Evolutionary conservation across 352 stramenopile genomes (phyloP).

Genomic region (Globisporangium camurandrum): DNA sequence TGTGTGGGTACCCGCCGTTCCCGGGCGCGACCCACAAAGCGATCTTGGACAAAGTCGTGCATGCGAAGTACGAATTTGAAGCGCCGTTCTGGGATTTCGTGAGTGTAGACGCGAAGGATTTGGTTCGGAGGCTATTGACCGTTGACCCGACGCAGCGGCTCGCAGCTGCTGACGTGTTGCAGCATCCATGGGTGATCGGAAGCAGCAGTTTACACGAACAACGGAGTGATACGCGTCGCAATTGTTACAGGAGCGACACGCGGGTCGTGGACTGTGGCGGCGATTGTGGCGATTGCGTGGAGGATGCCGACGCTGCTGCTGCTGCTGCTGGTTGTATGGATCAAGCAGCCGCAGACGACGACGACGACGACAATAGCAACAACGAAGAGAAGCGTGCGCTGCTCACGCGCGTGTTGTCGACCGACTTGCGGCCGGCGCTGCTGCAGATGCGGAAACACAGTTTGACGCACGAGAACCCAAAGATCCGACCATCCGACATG

Average conservation of each 20-base stretch:
- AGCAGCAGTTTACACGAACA: too few species aligned
- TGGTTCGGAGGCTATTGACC: conserved; percentile 90
- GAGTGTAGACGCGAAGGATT: conserved; percentile 90
- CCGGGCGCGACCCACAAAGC: conserved; percentile 58
- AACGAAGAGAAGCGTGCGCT: conserved; percentile 17
- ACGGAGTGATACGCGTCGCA: too few species aligned
- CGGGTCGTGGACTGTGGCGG: too few species aligned
- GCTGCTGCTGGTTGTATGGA: too few species aligned
- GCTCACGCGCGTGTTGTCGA: conserved; percentile 30
- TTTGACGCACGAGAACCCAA: conserved; percentile 52
- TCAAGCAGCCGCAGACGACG: background rate
- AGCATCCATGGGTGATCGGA: conserved; percentile 73
- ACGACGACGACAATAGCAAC: background rate
- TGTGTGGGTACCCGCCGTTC: conserved; percentile 91
- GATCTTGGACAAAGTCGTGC: conserved; percentile 67
- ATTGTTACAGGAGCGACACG: too few species aligned
- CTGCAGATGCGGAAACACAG: conserved; percentile 74
- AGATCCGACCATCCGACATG: conserved; percentile 71
- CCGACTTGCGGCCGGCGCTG: conserved; percentile 51
- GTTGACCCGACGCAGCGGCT: conserved; percentile 81
- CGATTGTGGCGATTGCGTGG: background rate
- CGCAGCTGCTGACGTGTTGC: conserved; percentile 55
- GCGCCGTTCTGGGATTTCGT: conserved; percentile 93
- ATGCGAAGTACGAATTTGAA: conserved; percentile 88
- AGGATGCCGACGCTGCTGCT: background rate